These are phyloP conservation scores for Glebionis coronaria DNA, from an alignment of 129 eudicot genomes.

Conservation along the genomic window DNA sequence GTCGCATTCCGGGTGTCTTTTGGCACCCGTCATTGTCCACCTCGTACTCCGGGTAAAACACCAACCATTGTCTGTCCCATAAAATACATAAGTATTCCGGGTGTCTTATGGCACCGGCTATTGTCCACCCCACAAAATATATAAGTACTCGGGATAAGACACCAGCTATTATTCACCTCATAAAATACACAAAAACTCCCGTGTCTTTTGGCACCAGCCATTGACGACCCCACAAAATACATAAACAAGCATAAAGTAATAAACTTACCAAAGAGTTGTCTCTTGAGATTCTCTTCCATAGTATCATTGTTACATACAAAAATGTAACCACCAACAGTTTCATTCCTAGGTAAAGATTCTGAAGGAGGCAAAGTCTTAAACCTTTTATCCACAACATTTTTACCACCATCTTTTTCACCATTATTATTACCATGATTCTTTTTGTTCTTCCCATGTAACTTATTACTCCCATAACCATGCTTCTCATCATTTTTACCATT, in stretches of 20 bases:
- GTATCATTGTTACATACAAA: conserved; percentile 96
- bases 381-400: conserved; percentile 69
- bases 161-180: too few species aligned
- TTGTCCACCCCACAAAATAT: too few species aligned
- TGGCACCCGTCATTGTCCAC: too few species aligned
- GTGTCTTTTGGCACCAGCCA: too few species aligned
- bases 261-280: conserved; percentile 76
- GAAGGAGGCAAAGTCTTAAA: conserved; percentile 91
- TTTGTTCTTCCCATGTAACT: conserved; percentile 57
- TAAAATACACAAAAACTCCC: too few species aligned
- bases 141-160: too few species aligned
- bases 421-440: conserved; percentile 45
- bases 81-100: too few species aligned
- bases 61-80: too few species aligned
- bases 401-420: conserved; percentile 27
- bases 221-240: too few species aligned
- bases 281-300: conserved; percentile 88
- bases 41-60: too few species aligned
- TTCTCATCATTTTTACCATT: conserved; percentile 31
- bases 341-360: conserved; percentile 83
- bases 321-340: conserved; percentile 88
- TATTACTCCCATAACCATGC: conserved; percentile 34
- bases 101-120: too few species aligned
- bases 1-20: too few species aligned
- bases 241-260: background rate